Percentiles rank a stretch among this genome's conserved stretches.
Conservation (phyloP, 1,284 basidiomycete species). For the Coriolopsis trogii region DNA sequence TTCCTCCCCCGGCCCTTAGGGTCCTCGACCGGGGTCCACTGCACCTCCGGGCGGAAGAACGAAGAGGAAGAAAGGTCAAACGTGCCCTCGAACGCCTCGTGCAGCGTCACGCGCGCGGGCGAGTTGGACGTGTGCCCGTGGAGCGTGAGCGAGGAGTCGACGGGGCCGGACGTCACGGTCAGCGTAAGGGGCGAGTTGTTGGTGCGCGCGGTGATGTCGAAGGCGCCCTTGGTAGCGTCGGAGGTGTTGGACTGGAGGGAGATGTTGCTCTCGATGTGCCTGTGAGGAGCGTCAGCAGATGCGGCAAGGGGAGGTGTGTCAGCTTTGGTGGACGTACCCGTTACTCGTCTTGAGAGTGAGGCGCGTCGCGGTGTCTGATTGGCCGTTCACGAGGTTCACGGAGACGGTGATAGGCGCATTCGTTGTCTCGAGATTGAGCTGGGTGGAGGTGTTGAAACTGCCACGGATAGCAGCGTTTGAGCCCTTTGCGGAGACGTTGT, state of each 20-base stretch:
- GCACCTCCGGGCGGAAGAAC: slow-evolving; percentile 8
- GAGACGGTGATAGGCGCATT: slow-evolving; percentile 2
- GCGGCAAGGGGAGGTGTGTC: slow-evolving; percentile 7
- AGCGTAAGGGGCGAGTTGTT: slow-evolving; percentile 30
- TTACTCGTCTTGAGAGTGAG: slow-evolving; percentile 39
- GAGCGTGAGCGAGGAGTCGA: slow-evolving; percentile 39
- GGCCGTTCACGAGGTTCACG: neutral
- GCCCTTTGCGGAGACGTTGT: neutral
- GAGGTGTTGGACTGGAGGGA: slow-evolving; percentile 30
- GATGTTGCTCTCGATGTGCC: slow-evolving; percentile 33
- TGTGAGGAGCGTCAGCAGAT: slow-evolving; percentile 36
- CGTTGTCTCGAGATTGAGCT: slow-evolving; percentile 2
- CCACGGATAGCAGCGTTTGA: slow-evolving; percentile 4
- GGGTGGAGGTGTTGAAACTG: neutral
- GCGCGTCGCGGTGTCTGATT: neutral
- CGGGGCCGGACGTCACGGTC: slow-evolving; percentile 39
- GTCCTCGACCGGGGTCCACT: neutral
- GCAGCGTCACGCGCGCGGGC: slow-evolving; percentile 35
- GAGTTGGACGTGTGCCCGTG: slow-evolving; percentile 35
- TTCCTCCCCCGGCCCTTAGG: neutral
- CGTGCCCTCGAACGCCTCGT: slow-evolving; percentile 44
- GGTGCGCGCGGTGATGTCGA: slow-evolving; percentile 33
- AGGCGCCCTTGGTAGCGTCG: slow-evolving; percentile 29
- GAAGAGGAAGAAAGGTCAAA: slow-evolving; percentile 36
- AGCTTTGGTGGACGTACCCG: slow-evolving; percentile 39